These are phyloP conservation scores for Fraxinus velutina DNA, from an alignment of 305 asterid genomes.

Conservation along the genomic window DNA sequence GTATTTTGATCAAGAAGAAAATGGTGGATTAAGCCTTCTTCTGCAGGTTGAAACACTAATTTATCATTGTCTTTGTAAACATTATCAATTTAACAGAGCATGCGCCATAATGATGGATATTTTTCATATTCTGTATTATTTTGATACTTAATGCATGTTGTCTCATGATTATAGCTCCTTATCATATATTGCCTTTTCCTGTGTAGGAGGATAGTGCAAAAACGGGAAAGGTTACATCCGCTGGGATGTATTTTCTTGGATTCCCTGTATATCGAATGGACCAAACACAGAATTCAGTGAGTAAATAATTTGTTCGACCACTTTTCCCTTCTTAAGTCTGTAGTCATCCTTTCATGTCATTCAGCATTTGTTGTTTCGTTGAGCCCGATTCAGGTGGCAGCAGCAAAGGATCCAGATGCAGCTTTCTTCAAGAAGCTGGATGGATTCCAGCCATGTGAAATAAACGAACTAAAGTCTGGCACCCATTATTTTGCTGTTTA, in stretches of 20 bases:
- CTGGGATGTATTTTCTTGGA: constrained; percentile 93
- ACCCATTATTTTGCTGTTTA: constrained; percentile 86
- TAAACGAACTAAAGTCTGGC: constrained; percentile 81
- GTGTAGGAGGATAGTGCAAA: constrained; percentile 84
- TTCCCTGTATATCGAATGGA: constrained; percentile 92
- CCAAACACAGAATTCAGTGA: constrained; percentile 62
- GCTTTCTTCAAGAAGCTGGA: constrained; percentile 91
- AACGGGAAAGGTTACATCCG: constrained; percentile 74
- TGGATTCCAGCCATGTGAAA: constrained; percentile 95
- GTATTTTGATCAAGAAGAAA: constrained; percentile 80
- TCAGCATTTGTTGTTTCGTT: constrained; percentile 22
- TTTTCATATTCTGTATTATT: constrained; percentile 1
- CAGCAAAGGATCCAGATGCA: constrained; percentile 81
- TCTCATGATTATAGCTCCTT: background rate
- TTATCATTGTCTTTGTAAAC: background rate
- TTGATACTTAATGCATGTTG: background rate
- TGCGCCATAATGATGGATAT: background rate
- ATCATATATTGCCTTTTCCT: constrained; percentile 10
- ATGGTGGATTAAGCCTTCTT: constrained; percentile 79
- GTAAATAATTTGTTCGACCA: constrained; percentile 27
- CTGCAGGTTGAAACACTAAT: constrained; percentile 53
- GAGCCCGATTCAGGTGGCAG: constrained; percentile 44
- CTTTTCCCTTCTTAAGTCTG: background rate
- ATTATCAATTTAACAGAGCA: constrained; percentile 6
- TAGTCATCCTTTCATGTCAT: constrained; percentile 7